Base-by-base conservation (phyloP, 176 grass and related monocot species). In the Aegilops tauschii region DNA sequence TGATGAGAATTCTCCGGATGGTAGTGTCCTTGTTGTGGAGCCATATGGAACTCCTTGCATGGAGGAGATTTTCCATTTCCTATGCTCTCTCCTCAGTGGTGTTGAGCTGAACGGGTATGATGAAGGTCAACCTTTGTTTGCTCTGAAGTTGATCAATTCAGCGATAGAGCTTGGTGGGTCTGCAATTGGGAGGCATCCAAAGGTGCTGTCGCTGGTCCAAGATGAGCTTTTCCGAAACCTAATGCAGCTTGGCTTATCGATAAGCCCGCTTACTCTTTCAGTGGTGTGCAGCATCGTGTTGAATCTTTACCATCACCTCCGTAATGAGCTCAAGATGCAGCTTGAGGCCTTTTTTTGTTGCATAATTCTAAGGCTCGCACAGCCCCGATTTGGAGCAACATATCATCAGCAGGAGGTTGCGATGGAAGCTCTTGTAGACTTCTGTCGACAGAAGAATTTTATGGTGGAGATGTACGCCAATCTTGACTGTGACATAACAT, bases 391-490 rank as follows among this genome's bases (percentile, higher is more conserved):
- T 80, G 97, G 97, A 69, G 92, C 90, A 61, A 91, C 90, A 42
- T 99, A 90, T 67, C 92, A 94, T 89, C 97, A 99, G 86, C 97
- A 97, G 81, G 97, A 99, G 87, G 94, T 94, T 61, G 90, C 92
- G 20, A 99, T 97, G 97, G 97, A 99, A 93, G 85, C 94, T 80
- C 89, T 99, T 84, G 94, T 99, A 29, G 97, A 97, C 56, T 97
- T 99, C 85, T 99, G 94, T 81, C 85, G 80, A 17, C 97, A 97
- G 87, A 94, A 82, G 75, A 90, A 80, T 14, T 99, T 99, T 85
- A 99, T 99, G 94, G 92, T 95, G 44, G 97, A 99, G 73, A 94
- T 99, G 97, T 99, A 94, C 62, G 97, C 97, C 69, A 99, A 99
- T 89, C 91, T 99, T 59, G 97, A 99, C 58, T 99, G 92, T 61